phyloP scores from a whole-genome alignment of 108 stramenopile species.

The Fragilaria crotonensis region DNA sequence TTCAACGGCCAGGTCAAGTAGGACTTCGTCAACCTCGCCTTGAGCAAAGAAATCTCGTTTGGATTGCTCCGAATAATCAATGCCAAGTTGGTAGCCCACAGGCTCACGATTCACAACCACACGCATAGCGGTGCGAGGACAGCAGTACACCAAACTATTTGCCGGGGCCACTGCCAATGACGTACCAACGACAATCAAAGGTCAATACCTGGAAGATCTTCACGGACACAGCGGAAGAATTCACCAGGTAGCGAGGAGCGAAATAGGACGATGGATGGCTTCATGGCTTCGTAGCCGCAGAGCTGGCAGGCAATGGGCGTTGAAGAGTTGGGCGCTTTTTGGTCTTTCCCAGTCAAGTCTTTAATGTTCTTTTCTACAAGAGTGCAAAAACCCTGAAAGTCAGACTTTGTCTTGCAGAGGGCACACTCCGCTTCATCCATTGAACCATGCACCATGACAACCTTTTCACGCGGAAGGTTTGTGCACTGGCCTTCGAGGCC shows the following conservation, averaged over 20 bases:
- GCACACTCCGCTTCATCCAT: conserved; percentile 81
- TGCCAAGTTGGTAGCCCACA: conserved; percentile 60
- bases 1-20: conserved; percentile 25
- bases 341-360: conserved; percentile 62
- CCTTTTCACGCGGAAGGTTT: conserved; percentile 47
- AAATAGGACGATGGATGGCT: conserved; percentile 83
- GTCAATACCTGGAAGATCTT: conserved; percentile 60
- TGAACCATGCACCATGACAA: conserved; percentile 81
- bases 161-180: conserved; percentile 69
- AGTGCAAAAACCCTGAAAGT: conserved; percentile 53
- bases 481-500: conserved; percentile 67
- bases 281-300: conserved; percentile 56
- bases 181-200: conserved; percentile 67
- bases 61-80: conserved; percentile 28
- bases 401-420: conserved; percentile 38
- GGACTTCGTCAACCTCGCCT: conserved; percentile 30
- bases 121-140: conserved; percentile 49
- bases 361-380: conserved; percentile 53
- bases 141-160: conserved; percentile 60
- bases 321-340: conserved; percentile 53
- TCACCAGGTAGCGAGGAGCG: conserved; percentile 57
- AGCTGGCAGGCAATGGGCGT: conserved; percentile 54
- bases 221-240: conserved; percentile 51
- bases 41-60: conserved; percentile 22
- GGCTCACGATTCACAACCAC: conserved; percentile 70